Conservation (phyloP, 495 filamentous ascomycete species). For the Podospora appendiculata region DNA sequence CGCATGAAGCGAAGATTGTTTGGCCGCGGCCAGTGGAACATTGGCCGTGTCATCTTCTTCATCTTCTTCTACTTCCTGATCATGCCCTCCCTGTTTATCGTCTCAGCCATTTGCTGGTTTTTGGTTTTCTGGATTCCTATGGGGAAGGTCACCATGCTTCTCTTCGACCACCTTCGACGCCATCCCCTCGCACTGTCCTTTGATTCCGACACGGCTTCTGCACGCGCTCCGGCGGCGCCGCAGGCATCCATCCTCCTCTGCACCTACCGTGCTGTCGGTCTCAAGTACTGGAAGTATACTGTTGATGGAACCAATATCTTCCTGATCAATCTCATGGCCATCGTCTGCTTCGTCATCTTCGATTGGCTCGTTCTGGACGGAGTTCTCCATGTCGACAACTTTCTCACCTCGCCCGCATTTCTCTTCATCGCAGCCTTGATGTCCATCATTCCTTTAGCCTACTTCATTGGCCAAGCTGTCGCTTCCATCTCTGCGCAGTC, state of each 20-base stretch:
- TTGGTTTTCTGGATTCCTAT: conserved; percentile 98
- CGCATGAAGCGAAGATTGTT: conserved; percentile 85
- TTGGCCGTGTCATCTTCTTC: conserved; percentile 93
- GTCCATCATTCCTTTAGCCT: conserved; percentile 94
- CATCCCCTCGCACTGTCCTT: conserved; percentile 92
- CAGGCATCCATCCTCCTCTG: conserved; percentile 88
- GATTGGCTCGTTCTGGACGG: conserved; percentile 75
- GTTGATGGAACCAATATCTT: conserved; percentile 98
- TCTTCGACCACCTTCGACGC: conserved; percentile 85
- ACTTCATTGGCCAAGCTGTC: conserved; percentile 98
- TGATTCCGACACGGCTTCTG: conserved; percentile 73
- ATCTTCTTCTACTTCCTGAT: conserved; percentile 92
- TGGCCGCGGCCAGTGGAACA: conserved; percentile 90
- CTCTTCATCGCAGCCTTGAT: conserved; percentile 79
- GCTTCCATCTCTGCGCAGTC: conserved; percentile 99
- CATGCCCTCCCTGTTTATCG: conserved; percentile 78
- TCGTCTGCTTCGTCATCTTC: conserved; percentile 87
- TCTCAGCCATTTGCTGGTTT: conserved; percentile 87
- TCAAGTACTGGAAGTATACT: conserved; percentile 99
- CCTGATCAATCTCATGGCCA: conserved; percentile 87
- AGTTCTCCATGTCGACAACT: conserved; percentile 57
- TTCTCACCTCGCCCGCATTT: conserved; percentile 70
- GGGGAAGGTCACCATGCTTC: conserved; percentile 86
- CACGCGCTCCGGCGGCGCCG: conserved; percentile 56
- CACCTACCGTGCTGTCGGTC: conserved; percentile 90